Evolutionary conservation across 768 basidiomycete species (phyloP), one percentile per base, ranked within the genome.

Genomic region (Lactifluus piperatus): DNA sequence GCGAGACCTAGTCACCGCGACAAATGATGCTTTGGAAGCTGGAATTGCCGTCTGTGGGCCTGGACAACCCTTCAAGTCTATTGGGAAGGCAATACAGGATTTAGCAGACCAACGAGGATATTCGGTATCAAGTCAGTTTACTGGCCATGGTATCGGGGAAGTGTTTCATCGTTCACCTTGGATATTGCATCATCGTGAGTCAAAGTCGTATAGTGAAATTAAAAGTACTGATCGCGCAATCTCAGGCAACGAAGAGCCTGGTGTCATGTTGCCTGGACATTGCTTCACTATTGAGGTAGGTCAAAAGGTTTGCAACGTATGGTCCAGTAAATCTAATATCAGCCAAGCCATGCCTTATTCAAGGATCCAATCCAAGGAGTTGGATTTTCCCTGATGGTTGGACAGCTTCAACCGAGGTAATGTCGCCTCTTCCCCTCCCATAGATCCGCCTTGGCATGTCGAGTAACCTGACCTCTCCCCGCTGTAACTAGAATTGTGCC

Each of bases 301-400:
- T 53, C 41, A 34, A 34, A 34, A 44, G 30, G 22, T 26, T 20
- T 24, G 29, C n/a, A 34, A 7, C 11, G 34, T 16, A 58, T 18
- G 51, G 18, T 26, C 44, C 26, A 10, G 29, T 5, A 29, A n/a
- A 43, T 4, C 34, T 61, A 50, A 61, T 18, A 13, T 44, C 11
- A 32, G 4, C 44, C 11, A 58, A 91, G 86, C 92, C 92, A 4
- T 77, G 78, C 48, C 74, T 95, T 32, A 79, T 94, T 13, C 88
- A 92, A 72, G 92, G 92, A 11, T 70, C 73, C 5, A 76, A 88
- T 57, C 77, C 90, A 0, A 68, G 73, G 26, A 81, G 82, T 2
- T 86, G 85, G 81, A 81, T 91, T 57, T 94, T 90, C 70, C 89
- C 89, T 2, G 94, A 95, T 68, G 91, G 89, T 26, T 95, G 94